These are phyloP conservation scores for Rhazya stricta DNA, from an alignment of 257 asterid genomes.

Conservation along the genomic window DNA sequence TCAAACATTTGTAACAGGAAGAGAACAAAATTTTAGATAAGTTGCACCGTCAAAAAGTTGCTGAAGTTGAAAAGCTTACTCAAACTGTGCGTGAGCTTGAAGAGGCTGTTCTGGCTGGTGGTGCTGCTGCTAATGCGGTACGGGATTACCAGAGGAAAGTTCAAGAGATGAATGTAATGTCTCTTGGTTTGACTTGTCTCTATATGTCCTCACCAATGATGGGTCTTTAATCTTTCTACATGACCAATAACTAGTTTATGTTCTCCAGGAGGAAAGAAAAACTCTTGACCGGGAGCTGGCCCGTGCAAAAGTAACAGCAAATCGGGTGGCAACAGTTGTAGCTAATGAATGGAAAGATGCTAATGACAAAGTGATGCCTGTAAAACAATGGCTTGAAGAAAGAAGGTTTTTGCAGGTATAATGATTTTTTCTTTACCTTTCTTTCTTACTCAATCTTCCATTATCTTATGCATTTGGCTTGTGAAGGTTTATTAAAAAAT, in stretches of 20 bases:
- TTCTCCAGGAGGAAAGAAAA: constrained; percentile 81
- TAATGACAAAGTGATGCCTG: constrained; percentile 98
- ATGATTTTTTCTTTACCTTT: background rate
- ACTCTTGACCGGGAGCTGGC: constrained; percentile 97
- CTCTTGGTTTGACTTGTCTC: constrained; percentile 5
- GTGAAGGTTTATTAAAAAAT: background rate
- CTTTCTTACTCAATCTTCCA: background rate
- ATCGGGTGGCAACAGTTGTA: constrained; percentile 96
- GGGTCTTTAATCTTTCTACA: constrained; percentile 13
- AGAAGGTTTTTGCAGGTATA: constrained; percentile 85
- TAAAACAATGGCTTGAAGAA: constrained; percentile 97
- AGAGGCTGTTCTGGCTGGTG: constrained; percentile 98
- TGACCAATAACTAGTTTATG: constrained; percentile 17
- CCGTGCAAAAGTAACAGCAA: constrained; percentile 97
- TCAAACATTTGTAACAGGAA: constrained; percentile 48
- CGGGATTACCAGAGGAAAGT: constrained; percentile 98
- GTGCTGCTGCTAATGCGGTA: constrained; percentile 99
- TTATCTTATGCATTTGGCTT: background rate
- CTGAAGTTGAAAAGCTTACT: constrained; percentile 94
- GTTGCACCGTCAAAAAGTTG: constrained; percentile 94
- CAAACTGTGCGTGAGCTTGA: constrained; percentile 98
- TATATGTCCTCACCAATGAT: constrained; percentile 9
- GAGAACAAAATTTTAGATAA: constrained; percentile 92
- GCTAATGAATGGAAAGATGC: constrained; percentile 99
- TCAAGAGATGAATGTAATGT: constrained; percentile 91